These are phyloP conservation scores for Trichophyton rubrum DNA, from an alignment of 2,329 filamentous ascomycete genomes.

Conservation along the genomic window DNA sequence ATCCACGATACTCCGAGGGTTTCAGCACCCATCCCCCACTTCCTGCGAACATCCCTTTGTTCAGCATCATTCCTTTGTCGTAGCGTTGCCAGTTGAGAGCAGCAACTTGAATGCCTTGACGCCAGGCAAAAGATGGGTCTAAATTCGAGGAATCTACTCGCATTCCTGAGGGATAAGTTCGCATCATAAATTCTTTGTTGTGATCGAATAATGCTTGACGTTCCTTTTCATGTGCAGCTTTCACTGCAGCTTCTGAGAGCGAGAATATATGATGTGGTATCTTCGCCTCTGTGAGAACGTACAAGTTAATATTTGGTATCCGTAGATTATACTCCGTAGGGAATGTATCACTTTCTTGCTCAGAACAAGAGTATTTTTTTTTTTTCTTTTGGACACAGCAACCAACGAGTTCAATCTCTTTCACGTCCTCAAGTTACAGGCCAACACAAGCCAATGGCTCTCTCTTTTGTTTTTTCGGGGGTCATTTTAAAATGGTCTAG, in stretches of 20 bases:
- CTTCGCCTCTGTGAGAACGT: constrained; percentile 27
- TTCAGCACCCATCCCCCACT: constrained; percentile 78
- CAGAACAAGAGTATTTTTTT: background rate
- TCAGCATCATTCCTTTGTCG: constrained; percentile 91
- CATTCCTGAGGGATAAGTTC: constrained; percentile 73
- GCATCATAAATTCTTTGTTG: constrained; percentile 71
- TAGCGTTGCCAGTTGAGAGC: constrained; percentile 89
- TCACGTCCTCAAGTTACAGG: background rate
- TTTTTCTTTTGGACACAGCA: background rate
- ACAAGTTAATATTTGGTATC: background rate
- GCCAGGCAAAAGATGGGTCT: constrained; percentile 75
- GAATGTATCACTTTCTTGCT: background rate
- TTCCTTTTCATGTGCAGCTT: constrained; percentile 49
- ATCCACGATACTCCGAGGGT: constrained; percentile 54
- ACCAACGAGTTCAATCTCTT: background rate
- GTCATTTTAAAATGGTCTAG: background rate
- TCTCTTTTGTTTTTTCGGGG: background rate
- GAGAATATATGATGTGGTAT: constrained; percentile 54
- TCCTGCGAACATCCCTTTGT: constrained; percentile 78
- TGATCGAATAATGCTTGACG: constrained; percentile 60
- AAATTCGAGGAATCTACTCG: constrained; percentile 76
- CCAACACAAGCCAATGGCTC: background rate
- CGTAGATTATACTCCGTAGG: background rate
- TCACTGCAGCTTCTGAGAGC: constrained; percentile 49
- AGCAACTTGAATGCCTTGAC: constrained; percentile 78